Conservation (phyloP, 345 rosid species). For the Arabidopsis arenosa region DNA sequence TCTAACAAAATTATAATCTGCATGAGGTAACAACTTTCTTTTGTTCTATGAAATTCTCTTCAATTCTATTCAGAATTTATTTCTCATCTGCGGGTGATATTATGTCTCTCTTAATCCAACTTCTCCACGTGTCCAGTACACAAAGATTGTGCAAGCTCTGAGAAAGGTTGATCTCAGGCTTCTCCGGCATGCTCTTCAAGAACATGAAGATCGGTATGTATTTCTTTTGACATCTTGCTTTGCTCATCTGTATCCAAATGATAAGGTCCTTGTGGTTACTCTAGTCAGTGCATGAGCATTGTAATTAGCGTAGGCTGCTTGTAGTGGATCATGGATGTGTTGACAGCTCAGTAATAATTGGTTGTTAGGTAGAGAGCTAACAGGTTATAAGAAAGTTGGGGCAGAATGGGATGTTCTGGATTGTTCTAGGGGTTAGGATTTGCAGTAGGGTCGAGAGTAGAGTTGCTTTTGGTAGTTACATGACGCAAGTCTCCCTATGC, state of each 20-base stretch:
- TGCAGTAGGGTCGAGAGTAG: background rate
- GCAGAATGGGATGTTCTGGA: background rate
- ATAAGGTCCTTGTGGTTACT: conserved; percentile 14
- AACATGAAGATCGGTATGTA: conserved; percentile 80
- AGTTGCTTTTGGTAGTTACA: background rate
- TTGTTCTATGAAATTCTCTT: conserved; percentile 13
- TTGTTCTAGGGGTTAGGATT: background rate
- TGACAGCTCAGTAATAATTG: conserved; percentile 2
- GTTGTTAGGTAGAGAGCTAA: conserved; percentile 27
- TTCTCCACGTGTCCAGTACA: conserved; percentile 61
- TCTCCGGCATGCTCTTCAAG: conserved; percentile 84
- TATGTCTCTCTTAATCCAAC: background rate
- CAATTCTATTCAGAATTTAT: background rate
- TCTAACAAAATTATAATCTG: conserved; percentile 69
- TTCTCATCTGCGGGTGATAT: background rate
- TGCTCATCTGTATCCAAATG: conserved; percentile 9
- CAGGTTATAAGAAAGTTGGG: conserved; percentile 4
- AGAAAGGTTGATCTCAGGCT: conserved; percentile 88
- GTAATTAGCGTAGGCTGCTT: conserved; percentile 24
- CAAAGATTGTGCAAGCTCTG: conserved; percentile 69
- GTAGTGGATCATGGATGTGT: conserved; percentile 10
- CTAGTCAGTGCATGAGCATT: conserved; percentile 12
- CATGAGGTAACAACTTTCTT: conserved; percentile 64
- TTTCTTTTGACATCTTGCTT: conserved; percentile 24
- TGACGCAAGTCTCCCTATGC: background rate